phyloP scores from a whole-genome alignment of 73 alveolate genomes.

The Durusdinium trenchii region DNA sequence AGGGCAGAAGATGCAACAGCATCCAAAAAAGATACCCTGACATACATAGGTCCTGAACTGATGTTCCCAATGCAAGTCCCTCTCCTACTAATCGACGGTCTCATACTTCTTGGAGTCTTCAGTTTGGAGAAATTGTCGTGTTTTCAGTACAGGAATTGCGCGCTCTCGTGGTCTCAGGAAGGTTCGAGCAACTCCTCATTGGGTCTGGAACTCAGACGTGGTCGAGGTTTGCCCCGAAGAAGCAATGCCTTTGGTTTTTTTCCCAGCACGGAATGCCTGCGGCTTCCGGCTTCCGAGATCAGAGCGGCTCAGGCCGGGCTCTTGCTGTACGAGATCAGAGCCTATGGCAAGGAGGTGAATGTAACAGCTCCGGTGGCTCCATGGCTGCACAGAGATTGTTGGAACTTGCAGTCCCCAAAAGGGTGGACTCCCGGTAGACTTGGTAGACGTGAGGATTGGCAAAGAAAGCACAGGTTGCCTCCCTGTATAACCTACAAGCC shows the following conservation, averaged over 20 bases:
- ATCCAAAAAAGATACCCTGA: too few species aligned
- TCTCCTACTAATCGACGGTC: too few species aligned
- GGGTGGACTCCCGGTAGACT: neutral
- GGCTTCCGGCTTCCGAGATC: neutral
- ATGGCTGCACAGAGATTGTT: neutral
- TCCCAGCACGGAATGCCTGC: neutral
- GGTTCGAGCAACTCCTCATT: conserved; percentile 18
- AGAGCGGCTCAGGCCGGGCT: conserved; percentile 48
- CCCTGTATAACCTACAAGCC: too few species aligned
- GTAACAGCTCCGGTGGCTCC: conserved; percentile 39
- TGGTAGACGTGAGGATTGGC: neutral
- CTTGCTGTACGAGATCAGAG: conserved; percentile 66
- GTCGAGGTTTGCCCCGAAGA: neutral
- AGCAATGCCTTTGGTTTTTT: neutral
- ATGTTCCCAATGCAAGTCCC: too few species aligned
- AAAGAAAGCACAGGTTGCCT: too few species aligned
- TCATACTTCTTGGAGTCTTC: too few species aligned
- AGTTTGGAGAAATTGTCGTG: too few species aligned
- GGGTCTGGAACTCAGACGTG: neutral
- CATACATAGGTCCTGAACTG: too few species aligned
- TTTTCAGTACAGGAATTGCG: neutral
- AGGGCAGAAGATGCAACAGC: too few species aligned
- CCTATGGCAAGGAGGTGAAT: conserved; percentile 71
- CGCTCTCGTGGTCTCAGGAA: neutral
- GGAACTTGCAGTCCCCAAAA: neutral